Conservation (phyloP, 345 rosid genomes). For the Laguncularia racemosa region DNA sequence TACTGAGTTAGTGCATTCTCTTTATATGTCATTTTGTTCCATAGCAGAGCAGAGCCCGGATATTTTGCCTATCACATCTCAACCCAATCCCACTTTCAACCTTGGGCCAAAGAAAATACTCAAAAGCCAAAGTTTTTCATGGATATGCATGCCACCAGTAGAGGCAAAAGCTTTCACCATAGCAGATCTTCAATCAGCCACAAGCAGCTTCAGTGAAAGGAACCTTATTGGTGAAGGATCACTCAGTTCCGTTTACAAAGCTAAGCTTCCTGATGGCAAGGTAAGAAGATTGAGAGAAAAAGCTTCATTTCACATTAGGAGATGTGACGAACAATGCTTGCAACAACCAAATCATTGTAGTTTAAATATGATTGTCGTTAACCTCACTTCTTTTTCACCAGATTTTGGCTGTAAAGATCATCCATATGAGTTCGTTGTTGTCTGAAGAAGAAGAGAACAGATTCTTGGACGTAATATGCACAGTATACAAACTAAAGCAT, state of each 20-base stretch:
- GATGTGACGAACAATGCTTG: too few relatives aligned
- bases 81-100: slow-evolving; percentile 23
- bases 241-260: slow-evolving; percentile 84
- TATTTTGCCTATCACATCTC: slow-evolving; percentile 29
- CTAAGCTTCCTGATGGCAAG: slow-evolving; percentile 62
- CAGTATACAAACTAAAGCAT: slow-evolving; percentile 62
- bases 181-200: slow-evolving; percentile 72
- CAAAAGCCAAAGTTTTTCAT: slow-evolving; percentile 44
- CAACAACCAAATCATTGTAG: too few relatives aligned
- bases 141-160: slow-evolving; percentile 32
- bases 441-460: slow-evolving; percentile 82
- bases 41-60: slow-evolving; percentile 45
- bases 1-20: not conserved
- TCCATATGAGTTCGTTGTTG: slow-evolving; percentile 55
- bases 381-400: slow-evolving; percentile 14
- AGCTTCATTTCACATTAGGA: too few relatives aligned
- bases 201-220: slow-evolving; percentile 64
- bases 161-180: slow-evolving; percentile 46
- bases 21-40: not conserved
- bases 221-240: slow-evolving; percentile 78
- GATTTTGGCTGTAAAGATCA: slow-evolving; percentile 73
- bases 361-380: not conserved
- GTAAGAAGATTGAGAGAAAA: slow-evolving; percentile 23
- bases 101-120: slow-evolving; percentile 28
- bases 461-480: slow-evolving; percentile 58